A percentile compares a stretch with the other conserved stretches of the same genome.
Evolutionary conservation across 163 green algal species (phyloP).

Genomic region (Scenedesmus sp.): DNA sequence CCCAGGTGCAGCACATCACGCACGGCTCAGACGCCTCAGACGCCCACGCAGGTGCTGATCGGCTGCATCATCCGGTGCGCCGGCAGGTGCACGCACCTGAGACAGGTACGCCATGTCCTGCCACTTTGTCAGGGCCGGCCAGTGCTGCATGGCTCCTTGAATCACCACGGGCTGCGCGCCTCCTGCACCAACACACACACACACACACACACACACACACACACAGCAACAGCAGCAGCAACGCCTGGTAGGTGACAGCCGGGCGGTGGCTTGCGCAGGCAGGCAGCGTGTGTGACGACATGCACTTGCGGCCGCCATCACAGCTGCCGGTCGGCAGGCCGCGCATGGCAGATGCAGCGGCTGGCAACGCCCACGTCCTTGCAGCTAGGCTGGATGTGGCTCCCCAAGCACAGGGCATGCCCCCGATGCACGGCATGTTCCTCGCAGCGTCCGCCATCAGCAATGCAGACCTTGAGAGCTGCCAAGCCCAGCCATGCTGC

Average conservation of each 20-base stretch:
- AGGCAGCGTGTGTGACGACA: too few species aligned
- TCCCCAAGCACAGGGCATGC: too few species aligned
- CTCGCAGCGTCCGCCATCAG: too few species aligned
- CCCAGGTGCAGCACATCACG: neutral
- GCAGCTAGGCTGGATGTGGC: too few species aligned
- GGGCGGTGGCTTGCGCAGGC: too few species aligned
- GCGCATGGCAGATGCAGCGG: neutral
- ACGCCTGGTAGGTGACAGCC: too few species aligned
- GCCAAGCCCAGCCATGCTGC: too few species aligned
- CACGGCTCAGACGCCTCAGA: neutral
- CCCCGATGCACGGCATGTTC: too few species aligned
- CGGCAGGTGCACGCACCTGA: neutral
- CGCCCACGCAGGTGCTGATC: neutral
- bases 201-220: neutral
- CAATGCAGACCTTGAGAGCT: too few species aligned
- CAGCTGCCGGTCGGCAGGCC: neutral
- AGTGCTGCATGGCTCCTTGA: constrained; percentile 73
- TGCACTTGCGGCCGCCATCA: neutral
- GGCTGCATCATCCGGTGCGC: neutral
- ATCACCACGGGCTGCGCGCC: constrained; percentile 39
- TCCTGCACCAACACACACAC: constrained; percentile 1
- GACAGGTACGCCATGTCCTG: constrained; percentile 67
- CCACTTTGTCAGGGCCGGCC: constrained; percentile 83
- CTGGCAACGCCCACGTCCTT: too few species aligned
- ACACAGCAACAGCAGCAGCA: neutral